Evolutionary conservation across 768 basidiomycete genomes (phyloP), one percentile per base, ranked within the genome.

Genomic region (Termitomyces sp.): DNA sequence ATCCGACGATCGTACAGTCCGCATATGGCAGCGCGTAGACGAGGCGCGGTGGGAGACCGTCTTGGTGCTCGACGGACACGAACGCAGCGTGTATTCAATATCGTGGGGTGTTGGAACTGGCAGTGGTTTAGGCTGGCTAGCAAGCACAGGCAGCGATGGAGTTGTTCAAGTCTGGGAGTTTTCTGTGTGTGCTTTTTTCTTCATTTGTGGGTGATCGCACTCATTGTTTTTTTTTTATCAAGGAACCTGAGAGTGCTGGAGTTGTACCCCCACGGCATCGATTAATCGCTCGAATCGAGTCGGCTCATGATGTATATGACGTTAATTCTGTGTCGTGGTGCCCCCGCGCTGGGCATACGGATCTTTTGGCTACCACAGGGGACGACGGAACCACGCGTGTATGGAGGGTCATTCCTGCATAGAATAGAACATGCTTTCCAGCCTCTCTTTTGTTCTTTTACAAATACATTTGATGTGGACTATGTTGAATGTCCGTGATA

Each of bases 251-350:
- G 65, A 39, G 65, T 58, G 55, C 58, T 4, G 59, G 63, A 52
- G 62, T 39, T 22, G 39, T 55, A 28, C 63, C 68, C 20, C 71
- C 73, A n/a, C 61, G 61, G 42, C 70, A 86, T 50, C 76, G 73
- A 36, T 74, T 92, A 0, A 78, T 96, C 28, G 86, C 85, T 0
- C 76, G 77, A 2, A 63, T 89, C 3, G 75, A 82, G 18, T 76
- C 82, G 12, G 89, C 92, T 1, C 97, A 99, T 68, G 91, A 84
- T 1, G 87, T 93, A 1, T 79, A 84, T 66, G 97, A 99, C 69
- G 83, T 95, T 28, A 98, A 99, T 74, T 78, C 84, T 12, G 82
- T 96, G 22, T 79, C 81, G 2, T 98, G 95, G 94, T 94, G 92
- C 74, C 84, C 88, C 2, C 76, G 89, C 39, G 70, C 76, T 20